These are phyloP conservation scores for Lactarius tabidus DNA, from an alignment of 768 basidiomycete genomes.

Conservation along the genomic window DNA sequence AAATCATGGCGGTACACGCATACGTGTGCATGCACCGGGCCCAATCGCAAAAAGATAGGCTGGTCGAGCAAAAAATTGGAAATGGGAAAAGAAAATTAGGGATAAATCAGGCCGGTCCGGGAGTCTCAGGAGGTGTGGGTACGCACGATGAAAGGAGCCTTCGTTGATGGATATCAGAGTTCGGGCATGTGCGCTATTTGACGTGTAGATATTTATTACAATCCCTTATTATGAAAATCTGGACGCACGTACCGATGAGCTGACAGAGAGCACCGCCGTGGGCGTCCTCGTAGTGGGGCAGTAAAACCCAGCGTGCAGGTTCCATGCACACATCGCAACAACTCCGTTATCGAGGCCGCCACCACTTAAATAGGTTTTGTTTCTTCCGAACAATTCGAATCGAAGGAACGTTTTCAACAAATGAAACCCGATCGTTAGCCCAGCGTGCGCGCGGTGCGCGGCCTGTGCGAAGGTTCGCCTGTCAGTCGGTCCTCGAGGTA, in stretches of 20 bases:
- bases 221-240: constrained; percentile 9
- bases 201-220: constrained; percentile 20
- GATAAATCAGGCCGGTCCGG: no score
- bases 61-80: no score
- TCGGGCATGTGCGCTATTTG: constrained; percentile 91
- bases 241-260: no score
- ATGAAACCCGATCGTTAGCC: no score
- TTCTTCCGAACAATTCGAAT: not conserved
- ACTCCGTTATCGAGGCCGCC: constrained; percentile 29
- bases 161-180: constrained; percentile 87
- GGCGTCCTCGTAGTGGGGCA: constrained; percentile 80
- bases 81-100: no score
- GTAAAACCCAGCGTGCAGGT: constrained; percentile 72
- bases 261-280: constrained; percentile 78
- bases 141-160: no score
- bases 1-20: no score
- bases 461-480: constrained; percentile 81
- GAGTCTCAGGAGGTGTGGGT: no score
- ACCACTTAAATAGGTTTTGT: not conserved
- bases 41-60: not conserved
- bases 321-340: constrained; percentile 83
- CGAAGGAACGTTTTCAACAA: not conserved
- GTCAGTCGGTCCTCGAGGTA: constrained; percentile 90
- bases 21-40: no score
- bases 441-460: constrained; percentile 38